Base-by-base conservation (phyloP, 139 green algal species). In the Chlamydomonas sp. region DNA sequence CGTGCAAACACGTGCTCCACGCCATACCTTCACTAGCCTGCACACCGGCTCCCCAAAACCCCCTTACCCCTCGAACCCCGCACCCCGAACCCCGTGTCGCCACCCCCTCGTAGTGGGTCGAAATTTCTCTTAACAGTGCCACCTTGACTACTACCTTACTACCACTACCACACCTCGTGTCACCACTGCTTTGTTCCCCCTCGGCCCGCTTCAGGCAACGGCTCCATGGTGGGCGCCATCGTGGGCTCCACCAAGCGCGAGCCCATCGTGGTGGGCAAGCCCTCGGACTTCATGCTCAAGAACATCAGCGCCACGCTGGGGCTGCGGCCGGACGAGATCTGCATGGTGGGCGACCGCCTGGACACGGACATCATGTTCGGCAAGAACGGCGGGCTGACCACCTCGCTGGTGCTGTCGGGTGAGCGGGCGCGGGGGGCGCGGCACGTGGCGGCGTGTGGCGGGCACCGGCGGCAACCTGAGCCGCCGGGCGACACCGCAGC, bases 301-400 rank as follows among this genome's bases (percentile, higher is more conserved):
- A 98, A 99, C 94, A 99, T 99, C 77, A 95, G 95, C 75, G 93
- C 90, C 63, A 92, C 91, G 68, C 94, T 95, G 84, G 90, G 90
- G 10, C 91, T 98, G 81, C 68, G 91, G 73, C 94, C 93, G 57
- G 85, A 96, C 62, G 92, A 99, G 93, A 99, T 99, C 89, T 98
- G 95, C 95, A 99, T 99, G 97, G 96, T 99, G 68, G 98, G 98
- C 9, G 98, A 99, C 92, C 93, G 98, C 59, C 96, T 99, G 73
- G 98, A 99, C 94, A 99, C 98, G 0, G 98, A 99, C 92, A 98
- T 99, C 84, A 91, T 98, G 78, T 99, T 99, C 91, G 98, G 98
- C 63, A 96, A 99, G 94, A 96, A 99, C 77, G 98, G 97, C 31
- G 98, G 98, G 12, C 94, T 98, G 4, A 93, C 93, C 69, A 99